Evolutionary conservation across 805 yeast genomes (phyloP).

Genomic region (Starmerella davenportii): DNA sequence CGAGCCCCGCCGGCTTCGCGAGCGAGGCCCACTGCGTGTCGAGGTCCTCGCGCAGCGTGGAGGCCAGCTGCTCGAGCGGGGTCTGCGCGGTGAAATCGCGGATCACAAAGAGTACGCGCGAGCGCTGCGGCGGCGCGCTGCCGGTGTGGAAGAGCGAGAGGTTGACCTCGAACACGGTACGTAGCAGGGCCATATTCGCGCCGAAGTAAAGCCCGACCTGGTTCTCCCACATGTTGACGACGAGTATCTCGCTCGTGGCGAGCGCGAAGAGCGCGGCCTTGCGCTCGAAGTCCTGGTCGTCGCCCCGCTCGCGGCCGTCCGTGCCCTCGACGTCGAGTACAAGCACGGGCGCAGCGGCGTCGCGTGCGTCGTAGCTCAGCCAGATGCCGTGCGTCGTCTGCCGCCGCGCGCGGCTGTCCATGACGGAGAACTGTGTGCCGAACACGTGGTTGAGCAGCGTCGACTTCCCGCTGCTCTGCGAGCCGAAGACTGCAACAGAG

Average conservation of each 20-base stretch:
- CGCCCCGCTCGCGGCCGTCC: constrained; percentile 95
- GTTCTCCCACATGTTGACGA: constrained; percentile 90
- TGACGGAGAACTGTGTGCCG: constrained; percentile 76
- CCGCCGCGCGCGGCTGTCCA: constrained; percentile 60
- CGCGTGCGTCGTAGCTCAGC: constrained; percentile 37
- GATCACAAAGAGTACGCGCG: constrained; percentile 52
- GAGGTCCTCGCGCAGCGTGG: constrained; percentile 54
- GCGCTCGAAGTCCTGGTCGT: constrained; percentile 94
- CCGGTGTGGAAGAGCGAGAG: constrained; percentile 61
- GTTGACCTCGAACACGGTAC: constrained; percentile 93
- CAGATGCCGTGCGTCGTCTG: constrained; percentile 79
- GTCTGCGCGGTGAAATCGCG: constrained; percentile 84
- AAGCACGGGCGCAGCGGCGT: constrained; percentile 8
- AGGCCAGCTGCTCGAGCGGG: constrained; percentile 52
- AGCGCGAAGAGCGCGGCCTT: constrained; percentile 90
- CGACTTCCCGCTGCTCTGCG: constrained; percentile 92
- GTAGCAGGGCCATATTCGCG: constrained; percentile 86
- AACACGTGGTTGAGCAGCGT: constrained; percentile 74
- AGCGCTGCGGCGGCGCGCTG: constrained; percentile 28
- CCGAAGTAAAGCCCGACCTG: constrained; percentile 96
- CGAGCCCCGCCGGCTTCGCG: constrained; percentile 51
- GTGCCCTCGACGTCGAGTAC: constrained; percentile 98
- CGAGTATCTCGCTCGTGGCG: constrained; percentile 75
- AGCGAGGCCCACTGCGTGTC: constrained; percentile 60
- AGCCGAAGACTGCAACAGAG: constrained; percentile 87